Percentiles rank a stretch among this genome's conserved stretches.
Conservation (phyloP, 179 eudicot genomes). For the Camellia oleifera region DNA sequence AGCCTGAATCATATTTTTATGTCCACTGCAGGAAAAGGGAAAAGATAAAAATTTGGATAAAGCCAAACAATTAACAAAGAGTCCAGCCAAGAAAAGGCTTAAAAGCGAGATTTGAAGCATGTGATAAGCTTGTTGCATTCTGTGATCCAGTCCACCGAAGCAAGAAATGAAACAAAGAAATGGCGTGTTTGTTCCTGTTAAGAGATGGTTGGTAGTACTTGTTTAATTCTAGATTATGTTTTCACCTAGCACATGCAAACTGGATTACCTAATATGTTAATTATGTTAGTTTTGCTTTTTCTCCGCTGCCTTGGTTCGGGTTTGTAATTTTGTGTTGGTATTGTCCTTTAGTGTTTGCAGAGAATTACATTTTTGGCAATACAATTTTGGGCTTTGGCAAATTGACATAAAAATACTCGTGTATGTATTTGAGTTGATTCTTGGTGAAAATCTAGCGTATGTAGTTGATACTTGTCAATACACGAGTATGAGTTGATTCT, state of each 20-base stretch:
- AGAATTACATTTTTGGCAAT: not conserved
- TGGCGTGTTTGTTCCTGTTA: not conserved
- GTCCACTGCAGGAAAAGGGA: slow-evolving; percentile 21
- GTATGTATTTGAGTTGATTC: not conserved
- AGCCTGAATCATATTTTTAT: not conserved
- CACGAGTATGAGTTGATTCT: not conserved
- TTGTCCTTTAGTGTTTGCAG: too few species aligned
- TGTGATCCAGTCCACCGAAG: not conserved
- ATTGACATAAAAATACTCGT: not conserved
- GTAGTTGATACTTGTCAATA: not conserved
- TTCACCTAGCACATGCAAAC: not conserved
- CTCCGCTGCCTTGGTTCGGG: not conserved
- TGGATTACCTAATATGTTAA: not conserved
- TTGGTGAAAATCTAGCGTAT: not conserved
- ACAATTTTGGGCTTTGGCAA: not conserved
- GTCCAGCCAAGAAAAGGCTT: slow-evolving; percentile 32
- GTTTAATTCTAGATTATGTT: not conserved
- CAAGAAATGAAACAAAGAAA: not conserved
- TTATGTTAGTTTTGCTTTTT: not conserved
- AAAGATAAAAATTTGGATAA: slow-evolving; percentile 8
- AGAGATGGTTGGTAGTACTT: not conserved
- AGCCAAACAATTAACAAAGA: slow-evolving; percentile 19
- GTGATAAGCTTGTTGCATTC: slow-evolving; percentile 1
- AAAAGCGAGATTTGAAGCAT: slow-evolving; percentile 24
- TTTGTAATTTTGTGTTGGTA: not conserved